Conservation (phyloP, 768 basidiomycete genomes). For the Cystobasidiopsis lactophilus region DNA sequence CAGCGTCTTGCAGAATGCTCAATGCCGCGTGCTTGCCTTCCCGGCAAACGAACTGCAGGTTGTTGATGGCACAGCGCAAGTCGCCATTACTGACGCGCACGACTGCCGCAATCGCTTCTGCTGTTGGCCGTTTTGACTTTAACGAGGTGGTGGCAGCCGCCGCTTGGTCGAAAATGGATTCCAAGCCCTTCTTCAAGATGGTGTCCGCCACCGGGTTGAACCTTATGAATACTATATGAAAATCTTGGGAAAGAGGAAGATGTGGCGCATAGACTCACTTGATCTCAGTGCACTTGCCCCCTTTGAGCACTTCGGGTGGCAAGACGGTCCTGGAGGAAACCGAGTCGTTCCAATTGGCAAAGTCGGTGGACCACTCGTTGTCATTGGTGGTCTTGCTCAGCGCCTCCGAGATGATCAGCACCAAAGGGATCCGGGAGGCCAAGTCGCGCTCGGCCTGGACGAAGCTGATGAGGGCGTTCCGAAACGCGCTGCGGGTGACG, state of each 20-base stretch:
- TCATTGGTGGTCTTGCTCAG: slow-evolving; percentile 33
- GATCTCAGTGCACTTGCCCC: slow-evolving; percentile 58
- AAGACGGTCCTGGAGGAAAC: slow-evolving; percentile 49
- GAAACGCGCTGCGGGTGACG: slow-evolving; percentile 46
- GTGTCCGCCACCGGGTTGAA: slow-evolving; percentile 86
- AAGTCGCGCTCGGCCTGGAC: slow-evolving; percentile 1
- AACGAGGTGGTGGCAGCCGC: not conserved
- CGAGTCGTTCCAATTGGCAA: slow-evolving; percentile 32
- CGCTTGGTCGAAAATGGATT: slow-evolving; percentile 21
- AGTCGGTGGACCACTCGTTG: slow-evolving; percentile 29
- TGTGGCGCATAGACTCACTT: slow-evolving; percentile 31
- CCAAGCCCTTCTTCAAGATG: slow-evolving; percentile 55
- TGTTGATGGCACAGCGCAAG: slow-evolving; percentile 80
- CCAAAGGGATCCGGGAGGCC: slow-evolving; percentile 33
- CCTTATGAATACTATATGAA: slow-evolving; percentile 30
- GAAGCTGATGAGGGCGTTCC: slow-evolving; percentile 27
- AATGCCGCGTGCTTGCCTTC: slow-evolving; percentile 16
- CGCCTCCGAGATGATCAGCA: slow-evolving; percentile 63
- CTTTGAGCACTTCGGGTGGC: slow-evolving; percentile 42
- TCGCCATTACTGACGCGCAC: slow-evolving; percentile 69
- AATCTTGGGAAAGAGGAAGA: not conserved
- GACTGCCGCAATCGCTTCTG: slow-evolving; percentile 40
- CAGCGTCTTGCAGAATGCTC: slow-evolving; percentile 14
- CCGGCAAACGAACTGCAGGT: slow-evolving; percentile 60
- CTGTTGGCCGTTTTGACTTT: not conserved